These are phyloP conservation scores for Picea mariana DNA, from an alignment of 83 land plant genomes.

Conservation along the genomic window DNA sequence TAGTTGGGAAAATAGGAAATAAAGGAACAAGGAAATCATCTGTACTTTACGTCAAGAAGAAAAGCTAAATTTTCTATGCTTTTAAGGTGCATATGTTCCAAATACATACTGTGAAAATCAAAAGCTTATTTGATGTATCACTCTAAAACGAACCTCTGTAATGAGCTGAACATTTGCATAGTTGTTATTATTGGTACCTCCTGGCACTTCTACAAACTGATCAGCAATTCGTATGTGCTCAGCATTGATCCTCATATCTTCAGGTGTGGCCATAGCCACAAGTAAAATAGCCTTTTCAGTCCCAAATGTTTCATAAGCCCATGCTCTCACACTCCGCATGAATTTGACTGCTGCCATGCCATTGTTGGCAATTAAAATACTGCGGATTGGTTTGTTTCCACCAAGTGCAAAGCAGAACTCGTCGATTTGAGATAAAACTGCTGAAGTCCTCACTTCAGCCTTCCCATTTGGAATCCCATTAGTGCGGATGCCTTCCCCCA, in stretches of 20 bases:
- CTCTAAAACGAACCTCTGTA: constrained; percentile 66
- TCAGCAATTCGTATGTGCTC: constrained; percentile 99
- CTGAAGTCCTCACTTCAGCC: constrained; percentile 36
- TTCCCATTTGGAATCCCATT: constrained; percentile 60
- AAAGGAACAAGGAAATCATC: neutral
- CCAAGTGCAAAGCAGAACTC: constrained; percentile 86
- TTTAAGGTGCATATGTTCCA: constrained; percentile 5
- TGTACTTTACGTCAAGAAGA: too few relatives aligned
- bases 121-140: neutral
- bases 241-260: constrained; percentile 98
- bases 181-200: constrained; percentile 98
- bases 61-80: neutral
- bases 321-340: constrained; percentile 87
- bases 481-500: constrained; percentile 35
- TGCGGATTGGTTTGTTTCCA: constrained; percentile 85
- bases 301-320: constrained; percentile 98
- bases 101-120: neutral
- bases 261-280: constrained; percentile 99
- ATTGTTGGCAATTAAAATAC: constrained; percentile 95
- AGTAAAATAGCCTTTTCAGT: constrained; percentile 89
- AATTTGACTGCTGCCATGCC: constrained; percentile 99
- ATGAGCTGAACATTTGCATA: constrained; percentile 99
- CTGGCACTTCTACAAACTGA: constrained; percentile 99
- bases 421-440: constrained; percentile 64
- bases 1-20: neutral